Evolutionary conservation across 164 flowering plant species (phyloP), one percentile per base, ranked within the genome.

Genomic region (Magnolia sinica): DNA sequence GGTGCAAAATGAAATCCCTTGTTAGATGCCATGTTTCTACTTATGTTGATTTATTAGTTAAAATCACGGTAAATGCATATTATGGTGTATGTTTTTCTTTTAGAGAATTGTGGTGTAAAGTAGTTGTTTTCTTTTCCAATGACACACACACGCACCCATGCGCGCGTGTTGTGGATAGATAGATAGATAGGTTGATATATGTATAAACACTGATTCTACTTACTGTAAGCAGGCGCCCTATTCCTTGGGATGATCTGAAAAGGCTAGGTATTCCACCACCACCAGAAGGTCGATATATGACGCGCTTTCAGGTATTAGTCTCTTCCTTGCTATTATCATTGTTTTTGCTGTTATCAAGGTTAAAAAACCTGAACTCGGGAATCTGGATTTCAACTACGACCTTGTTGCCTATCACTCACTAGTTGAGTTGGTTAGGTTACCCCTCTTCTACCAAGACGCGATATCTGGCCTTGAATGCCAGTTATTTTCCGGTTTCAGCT

Each of bases 191-290:
- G 4, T 37, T 3, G 4, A 37, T 37, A 37, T 37, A 37, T 0
- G 6, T 65, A 65, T 22, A 4, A 37, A 70, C 11, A 14, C n/a
- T 31, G 29, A 37, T 68, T 14, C 50, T 59, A 18, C 19, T 19
- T 63, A 31, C 3, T 63, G 20, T 68, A n/a, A 82, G 63, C 81
- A 95, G 98, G 84, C 90, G 90, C 23, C 91, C 91, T 18, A 87
- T 95, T 73, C 98, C 98, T 6, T 83, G 27, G 11, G 95, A 91
- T 81, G 98, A 89, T 64, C 74, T 95, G 85, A 90, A 90, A 77
- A 91, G 86, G 85, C 97, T 95, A 61, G 98, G 98, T 51, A 93
- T 95, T 73, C 90, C 94, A 68, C 93, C 89, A 73, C 99, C 98
- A 5, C 99, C 99, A 14, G 98, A 93, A 86, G 98, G 98, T 74